Percentiles rank a stretch among this genome's conserved stretches.
These are phyloP conservation scores for Phaeosphaeriaceae sp. DNA, from an alignment of 2,329 filamentous ascomycete species.

Conservation along the genomic window DNA sequence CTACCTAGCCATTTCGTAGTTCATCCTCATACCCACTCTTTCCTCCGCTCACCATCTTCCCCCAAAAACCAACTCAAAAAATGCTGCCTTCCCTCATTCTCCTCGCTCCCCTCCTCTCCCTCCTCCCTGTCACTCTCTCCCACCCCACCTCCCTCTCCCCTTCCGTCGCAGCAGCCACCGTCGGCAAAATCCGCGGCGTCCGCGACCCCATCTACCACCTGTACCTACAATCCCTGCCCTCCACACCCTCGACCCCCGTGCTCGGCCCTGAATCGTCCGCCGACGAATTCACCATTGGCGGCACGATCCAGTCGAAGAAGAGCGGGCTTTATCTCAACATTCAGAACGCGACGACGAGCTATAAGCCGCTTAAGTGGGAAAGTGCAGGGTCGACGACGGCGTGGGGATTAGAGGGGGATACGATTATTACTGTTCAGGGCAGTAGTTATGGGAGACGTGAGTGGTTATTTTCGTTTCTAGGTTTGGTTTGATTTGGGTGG, in stretches of 20 bases:
- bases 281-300: conserved; percentile 59
- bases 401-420: conserved; percentile 59
- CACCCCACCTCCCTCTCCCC: neutral
- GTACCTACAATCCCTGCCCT: conserved; percentile 58
- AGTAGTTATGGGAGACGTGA: conserved; percentile 55
- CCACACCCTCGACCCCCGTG: conserved; percentile 54
- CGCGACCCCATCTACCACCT: conserved; percentile 60
- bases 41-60: neutral
- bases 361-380: conserved; percentile 60
- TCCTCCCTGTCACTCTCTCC: neutral
- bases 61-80: neutral
- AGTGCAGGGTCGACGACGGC: conserved; percentile 52
- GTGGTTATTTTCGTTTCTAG: conserved; percentile 6
- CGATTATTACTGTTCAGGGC: conserved; percentile 55
- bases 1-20: too few species aligned
- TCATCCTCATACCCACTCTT: neutral
- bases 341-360: conserved; percentile 54
- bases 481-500: neutral
- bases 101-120: neutral
- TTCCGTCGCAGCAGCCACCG: conserved; percentile 40
- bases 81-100: neutral
- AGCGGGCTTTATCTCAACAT: conserved; percentile 59
- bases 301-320: conserved; percentile 59
- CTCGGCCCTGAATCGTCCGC: conserved; percentile 60
- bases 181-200: conserved; percentile 60